Percentiles rank a stretch among this genome's conserved stretches.
Conservation (phyloP, 169 alveolate genomes). For the Neospora caninum region DNA sequence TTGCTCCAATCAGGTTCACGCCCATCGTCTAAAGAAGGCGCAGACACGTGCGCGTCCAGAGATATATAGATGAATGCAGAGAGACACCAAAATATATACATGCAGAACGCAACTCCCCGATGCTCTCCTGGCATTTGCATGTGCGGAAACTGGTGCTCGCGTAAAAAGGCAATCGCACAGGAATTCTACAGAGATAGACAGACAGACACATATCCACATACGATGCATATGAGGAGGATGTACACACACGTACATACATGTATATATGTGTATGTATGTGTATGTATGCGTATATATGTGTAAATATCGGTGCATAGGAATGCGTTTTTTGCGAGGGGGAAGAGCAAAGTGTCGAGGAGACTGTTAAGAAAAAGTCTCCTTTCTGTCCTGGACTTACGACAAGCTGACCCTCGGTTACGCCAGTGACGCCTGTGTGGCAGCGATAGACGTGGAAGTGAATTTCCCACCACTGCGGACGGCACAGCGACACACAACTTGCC, state of each 20-base stretch:
- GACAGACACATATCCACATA: too few species aligned
- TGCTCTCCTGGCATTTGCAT: neutral
- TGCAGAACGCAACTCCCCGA: too few species aligned
- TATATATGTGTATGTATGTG: too few species aligned
- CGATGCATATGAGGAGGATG: too few species aligned
- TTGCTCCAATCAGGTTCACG: constrained; percentile 2
- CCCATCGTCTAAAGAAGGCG: constrained; percentile 44
- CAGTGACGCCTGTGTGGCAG: constrained; percentile 54
- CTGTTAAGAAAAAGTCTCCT: too few species aligned
- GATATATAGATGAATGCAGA: neutral
- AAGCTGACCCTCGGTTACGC: constrained; percentile 60
- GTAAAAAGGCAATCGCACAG: neutral
- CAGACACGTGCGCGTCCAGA: neutral
- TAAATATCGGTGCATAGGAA: too few species aligned
- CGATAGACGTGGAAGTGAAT: constrained; percentile 61
- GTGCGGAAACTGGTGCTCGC: neutral
- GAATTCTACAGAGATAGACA: too few species aligned
- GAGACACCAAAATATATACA: neutral
- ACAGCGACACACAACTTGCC: neutral
- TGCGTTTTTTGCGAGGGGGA: too few species aligned
- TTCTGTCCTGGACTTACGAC: constrained; percentile 42
- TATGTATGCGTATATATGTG: too few species aligned
- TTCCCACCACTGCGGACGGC: constrained; percentile 66
- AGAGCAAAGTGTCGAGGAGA: too few species aligned
- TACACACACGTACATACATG: too few species aligned